phyloP scores from a whole-genome alignment of 1,139 yeast species.

The Spathaspora sp. region DNA sequence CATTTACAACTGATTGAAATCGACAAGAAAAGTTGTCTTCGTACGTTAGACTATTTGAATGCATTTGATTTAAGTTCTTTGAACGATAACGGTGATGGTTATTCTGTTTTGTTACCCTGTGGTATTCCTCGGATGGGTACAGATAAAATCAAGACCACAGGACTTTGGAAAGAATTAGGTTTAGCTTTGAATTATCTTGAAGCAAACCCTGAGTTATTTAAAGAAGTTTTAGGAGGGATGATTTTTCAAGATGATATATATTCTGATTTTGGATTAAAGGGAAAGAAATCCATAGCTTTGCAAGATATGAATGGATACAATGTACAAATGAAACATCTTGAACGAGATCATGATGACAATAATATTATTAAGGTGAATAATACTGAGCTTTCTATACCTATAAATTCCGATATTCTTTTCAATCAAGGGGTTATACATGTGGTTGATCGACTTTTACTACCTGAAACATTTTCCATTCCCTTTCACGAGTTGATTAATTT shows the following conservation, averaged over 20 bases:
- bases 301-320: slow-evolving; percentile 33
- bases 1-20: slow-evolving; percentile 32
- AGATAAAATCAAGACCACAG: slow-evolving; percentile 4
- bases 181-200: slow-evolving; percentile 61
- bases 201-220: slow-evolving; percentile 49
- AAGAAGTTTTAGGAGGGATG: slow-evolving; percentile 52
- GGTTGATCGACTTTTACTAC: slow-evolving; percentile 55
- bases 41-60: slow-evolving; percentile 34
- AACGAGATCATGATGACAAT: slow-evolving; percentile 25
- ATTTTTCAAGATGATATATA: slow-evolving; percentile 68
- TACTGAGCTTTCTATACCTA: slow-evolving; percentile 30
- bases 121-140: slow-evolving; percentile 25
- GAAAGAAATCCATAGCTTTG: background rate
- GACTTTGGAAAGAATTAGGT: slow-evolving; percentile 67
- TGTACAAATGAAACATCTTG: slow-evolving; percentile 21
- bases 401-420: slow-evolving; percentile 69
- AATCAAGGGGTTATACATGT: slow-evolving; percentile 87
- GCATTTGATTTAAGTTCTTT: slow-evolving; percentile 34
- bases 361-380: slow-evolving; percentile 28
- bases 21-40: slow-evolving; percentile 37
- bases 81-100: slow-evolving; percentile 57
- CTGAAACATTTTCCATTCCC: slow-evolving; percentile 53
- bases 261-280: slow-evolving; percentile 49
- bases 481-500: slow-evolving; percentile 54
- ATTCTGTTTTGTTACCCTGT: slow-evolving; percentile 79